These are phyloP conservation scores for Guyanaporus albipodus DNA, from an alignment of 768 basidiomycete species.

Conservation along the genomic window DNA sequence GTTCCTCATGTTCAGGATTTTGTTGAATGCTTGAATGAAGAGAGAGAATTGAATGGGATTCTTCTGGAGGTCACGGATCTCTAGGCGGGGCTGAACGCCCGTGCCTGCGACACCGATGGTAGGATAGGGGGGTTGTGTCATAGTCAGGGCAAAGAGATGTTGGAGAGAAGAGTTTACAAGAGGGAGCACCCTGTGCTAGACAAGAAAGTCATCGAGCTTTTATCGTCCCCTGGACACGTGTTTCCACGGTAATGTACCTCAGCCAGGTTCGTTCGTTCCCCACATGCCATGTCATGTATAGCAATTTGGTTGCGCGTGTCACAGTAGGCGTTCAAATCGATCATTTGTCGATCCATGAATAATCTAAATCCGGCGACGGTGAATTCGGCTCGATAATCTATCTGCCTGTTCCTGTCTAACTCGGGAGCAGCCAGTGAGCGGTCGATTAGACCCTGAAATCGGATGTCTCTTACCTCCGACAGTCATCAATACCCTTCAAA, in stretches of 20 bases:
- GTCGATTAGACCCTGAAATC: no score
- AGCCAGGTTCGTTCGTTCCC: no score
- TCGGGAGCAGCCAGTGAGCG: no score
- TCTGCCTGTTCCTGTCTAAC: no score
- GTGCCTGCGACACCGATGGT: constrained; percentile 1
- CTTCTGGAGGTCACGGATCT: constrained; percentile 12
- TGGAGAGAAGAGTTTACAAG: background rate
- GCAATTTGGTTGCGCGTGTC: no score
- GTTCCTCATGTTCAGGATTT: constrained; percentile 2
- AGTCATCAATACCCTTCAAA: no score
- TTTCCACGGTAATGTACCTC: background rate
- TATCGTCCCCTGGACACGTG: background rate
- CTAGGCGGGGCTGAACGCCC: constrained; percentile 12
- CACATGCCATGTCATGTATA: no score
- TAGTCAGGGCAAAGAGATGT: background rate
- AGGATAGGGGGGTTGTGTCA: constrained; percentile 13
- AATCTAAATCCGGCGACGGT: no score
- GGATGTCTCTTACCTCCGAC: no score
- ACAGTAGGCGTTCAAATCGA: no score
- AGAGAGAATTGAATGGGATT: constrained; percentile 15
- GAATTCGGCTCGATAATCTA: no score
- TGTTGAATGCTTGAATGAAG: constrained; percentile 15
- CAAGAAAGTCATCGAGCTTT: background rate
- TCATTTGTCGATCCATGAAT: no score
- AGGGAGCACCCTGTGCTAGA: background rate